phyloP scores from a whole-genome alignment of 2,329 filamentous ascomycete genomes.

The Ophiostoma piceae region DNA sequence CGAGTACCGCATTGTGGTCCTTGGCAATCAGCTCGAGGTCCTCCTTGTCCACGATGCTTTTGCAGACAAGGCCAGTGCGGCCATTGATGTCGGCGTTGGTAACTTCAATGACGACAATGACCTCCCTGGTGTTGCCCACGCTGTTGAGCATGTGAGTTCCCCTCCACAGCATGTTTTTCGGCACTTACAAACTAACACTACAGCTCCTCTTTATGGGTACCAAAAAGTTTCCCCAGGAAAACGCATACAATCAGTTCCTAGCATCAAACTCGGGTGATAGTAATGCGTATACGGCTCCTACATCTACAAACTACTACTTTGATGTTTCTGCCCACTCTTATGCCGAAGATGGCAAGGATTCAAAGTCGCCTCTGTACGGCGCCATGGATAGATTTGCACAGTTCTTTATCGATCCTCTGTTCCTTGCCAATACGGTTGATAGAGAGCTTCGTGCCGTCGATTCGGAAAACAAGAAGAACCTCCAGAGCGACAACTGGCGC shows the following conservation, averaged over 20 bases:
- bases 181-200: slow-evolving; percentile 15
- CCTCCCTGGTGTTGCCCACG: slow-evolving; percentile 93
- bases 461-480: slow-evolving; percentile 95
- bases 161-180: slow-evolving; percentile 14
- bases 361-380: slow-evolving; percentile 62
- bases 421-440: slow-evolving; percentile 77
- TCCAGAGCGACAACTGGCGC: slow-evolving; percentile 85
- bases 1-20: slow-evolving; percentile 76
- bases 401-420: slow-evolving; percentile 86
- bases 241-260: slow-evolving; percentile 91
- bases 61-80: slow-evolving; percentile 93
- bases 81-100: slow-evolving; percentile 91
- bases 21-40: slow-evolving; percentile 83
- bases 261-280: slow-evolving; percentile 84
- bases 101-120: slow-evolving; percentile 88
- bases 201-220: slow-evolving; percentile 95
- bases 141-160: slow-evolving; percentile 71
- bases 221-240: slow-evolving; percentile 93
- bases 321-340: slow-evolving; percentile 77
- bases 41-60: slow-evolving; percentile 89
- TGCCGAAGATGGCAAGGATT: slow-evolving; percentile 46
- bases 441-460: slow-evolving; percentile 84
- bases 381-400: slow-evolving; percentile 88
- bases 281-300: slow-evolving; percentile 90
- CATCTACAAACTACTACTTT: slow-evolving; percentile 97